Evolutionary conservation across 768 basidiomycete species (phyloP), one percentile per base, ranked within the genome.

Genomic region (Paxillus involutus): DNA sequence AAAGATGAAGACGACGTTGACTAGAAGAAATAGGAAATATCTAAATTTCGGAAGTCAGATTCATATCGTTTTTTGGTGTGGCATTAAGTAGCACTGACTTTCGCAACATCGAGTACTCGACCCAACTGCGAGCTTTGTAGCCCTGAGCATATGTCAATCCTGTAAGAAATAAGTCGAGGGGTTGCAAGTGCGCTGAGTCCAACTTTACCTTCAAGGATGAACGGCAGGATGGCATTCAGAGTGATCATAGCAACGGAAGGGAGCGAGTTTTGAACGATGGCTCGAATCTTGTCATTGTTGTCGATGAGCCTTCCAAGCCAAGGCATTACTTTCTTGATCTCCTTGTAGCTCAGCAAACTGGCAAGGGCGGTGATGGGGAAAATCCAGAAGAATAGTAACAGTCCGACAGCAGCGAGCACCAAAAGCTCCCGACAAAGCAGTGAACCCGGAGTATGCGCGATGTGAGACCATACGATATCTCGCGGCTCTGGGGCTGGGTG

Each of bases 1-100:
- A 76, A 96, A 98, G 56, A 96, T 94, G 71, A 95, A 95, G 39
- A 98, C 88, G 39, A 96, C 93, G 63, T 94, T 93, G 73, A 93
- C 75, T 46, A 97, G 80, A 2, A 98, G 79, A 76, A 97, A 96
- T 32, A 97, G 77, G 64, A 95, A 94, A 68, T 97, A 98, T 80
- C 94, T 97, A 64, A 19, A 42, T 19, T 32, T 21, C 8, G 4
- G 43, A 49, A 24, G 52, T 61, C 30, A 65, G 59, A n/a, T 52
- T 47, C 13, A 41, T 14, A 32, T 13, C 19, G 32, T 13, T 30
- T 46, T 14, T 24, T 3, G 9, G 35, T 1, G 39, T 52, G 21
- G 21, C 19, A 17, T 9, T 19, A 26, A 26, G 26, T 6, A 36
- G 3, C 45, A 72, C 83, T 52, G 56, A 97, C 94, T 98, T 98